phyloP scores from a whole-genome alignment of 176 grass and related monocot species.

The Ananas comosus region DNA sequence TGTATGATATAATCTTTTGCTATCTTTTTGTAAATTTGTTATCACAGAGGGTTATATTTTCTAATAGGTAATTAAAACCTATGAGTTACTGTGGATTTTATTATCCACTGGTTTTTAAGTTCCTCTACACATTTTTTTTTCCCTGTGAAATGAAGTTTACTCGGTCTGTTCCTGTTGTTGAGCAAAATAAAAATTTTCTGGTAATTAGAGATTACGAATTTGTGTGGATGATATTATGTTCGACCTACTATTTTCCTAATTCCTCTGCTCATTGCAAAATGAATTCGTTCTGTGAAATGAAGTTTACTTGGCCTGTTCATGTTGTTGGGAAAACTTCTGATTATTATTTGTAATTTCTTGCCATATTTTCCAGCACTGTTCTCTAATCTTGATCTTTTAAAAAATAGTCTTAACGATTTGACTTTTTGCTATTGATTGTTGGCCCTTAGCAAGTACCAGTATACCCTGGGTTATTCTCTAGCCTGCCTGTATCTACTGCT shows the following conservation, averaged over 20 bases:
- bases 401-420: too few species aligned
- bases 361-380: not conserved
- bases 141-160: not conserved
- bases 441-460: not conserved
- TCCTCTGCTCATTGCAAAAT: too few species aligned
- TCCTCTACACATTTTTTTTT: not conserved
- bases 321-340: not conserved
- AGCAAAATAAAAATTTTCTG: too few species aligned
- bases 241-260: too few species aligned
- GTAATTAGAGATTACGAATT: too few species aligned
- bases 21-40: not conserved
- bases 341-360: not conserved
- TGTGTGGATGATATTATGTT: too few species aligned
- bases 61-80: not conserved
- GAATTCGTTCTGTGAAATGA: not conserved
- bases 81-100: not conserved
- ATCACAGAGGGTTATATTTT: not conserved
- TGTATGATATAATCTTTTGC: conserved; percentile 5
- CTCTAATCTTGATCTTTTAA: not conserved
- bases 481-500: not conserved
- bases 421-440: not conserved
- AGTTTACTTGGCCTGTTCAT: not conserved
- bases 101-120: not conserved
- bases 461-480: not conserved
- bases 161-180: not conserved